Base-by-base conservation (phyloP, 2,329 filamentous ascomycete species). In the Cladophialophora psammophila region DNA sequence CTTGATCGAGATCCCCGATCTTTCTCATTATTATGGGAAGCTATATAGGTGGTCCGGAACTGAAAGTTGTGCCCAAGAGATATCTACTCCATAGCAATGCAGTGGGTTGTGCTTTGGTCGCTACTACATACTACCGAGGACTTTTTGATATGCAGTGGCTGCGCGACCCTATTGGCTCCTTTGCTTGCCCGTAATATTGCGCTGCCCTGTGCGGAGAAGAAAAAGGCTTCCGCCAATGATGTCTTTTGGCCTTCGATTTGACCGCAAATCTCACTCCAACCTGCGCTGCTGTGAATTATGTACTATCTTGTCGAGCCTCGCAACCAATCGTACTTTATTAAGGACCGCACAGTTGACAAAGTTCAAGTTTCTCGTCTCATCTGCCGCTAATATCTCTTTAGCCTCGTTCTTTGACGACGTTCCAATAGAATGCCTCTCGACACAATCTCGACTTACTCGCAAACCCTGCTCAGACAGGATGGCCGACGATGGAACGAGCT, bases 401-500 rank as follows among this genome's bases (percentile, higher is more conserved):
- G 45, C 45, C 15, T 13, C 5, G 26, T 26, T 12, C 18, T 12
- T 50, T 6, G 5, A 26, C 13, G 18, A 3, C 36, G 18, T 20
- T 31, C 36, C 38, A n/a, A 6, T 69, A 80, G 71, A 73, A 97
- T 97, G 94, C 94, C 94, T 66, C 92, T 98, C 78, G 94, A 97
- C 81, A 97, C 93, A 7, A 94, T 92, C 12, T 93, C 92, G 60
- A 93, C 92, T 69, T 98, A 97, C 84, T 88, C 89, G 58, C 88
- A 97, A 69, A 93, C 93, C 69, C 90, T 95, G 62, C 86, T 94
- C 69, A 90, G 91, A 76, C 89, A 92, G 72, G 94, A 91, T 76
- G 91, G 91, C 68, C 90, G 95, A 68, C 89, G 95, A 74, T 99
- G 95, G 95, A 98, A 99, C 82, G 95, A 99, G 79, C 87, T 99